Conservation (phyloP, 169 alveolate species). For the Ichthyophthirius multifiliis region DNA sequence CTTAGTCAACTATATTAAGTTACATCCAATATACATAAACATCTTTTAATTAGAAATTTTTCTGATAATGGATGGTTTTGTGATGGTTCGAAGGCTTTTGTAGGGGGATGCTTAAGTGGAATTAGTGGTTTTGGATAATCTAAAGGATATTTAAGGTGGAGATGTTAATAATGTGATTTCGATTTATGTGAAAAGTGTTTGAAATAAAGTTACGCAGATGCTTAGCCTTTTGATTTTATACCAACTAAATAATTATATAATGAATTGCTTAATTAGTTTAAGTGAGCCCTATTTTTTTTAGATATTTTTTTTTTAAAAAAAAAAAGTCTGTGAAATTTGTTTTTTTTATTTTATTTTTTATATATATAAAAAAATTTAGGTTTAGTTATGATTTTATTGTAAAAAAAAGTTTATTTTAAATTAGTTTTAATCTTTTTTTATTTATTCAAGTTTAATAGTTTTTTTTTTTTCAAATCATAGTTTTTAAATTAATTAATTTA, state of each 20-base stretch:
- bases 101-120: constrained; percentile 3
- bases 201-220: neutral
- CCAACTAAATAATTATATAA: neutral
- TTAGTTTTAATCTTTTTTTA: no score
- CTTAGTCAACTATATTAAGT: neutral
- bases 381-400: no score
- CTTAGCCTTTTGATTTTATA: neutral
- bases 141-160: neutral
- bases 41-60: neutral
- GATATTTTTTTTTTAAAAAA: no score
- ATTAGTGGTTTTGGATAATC: constrained; percentile 1
- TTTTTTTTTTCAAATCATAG: no score
- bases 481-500: no score
- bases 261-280: no score
- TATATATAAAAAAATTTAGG: no score
- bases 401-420: no score
- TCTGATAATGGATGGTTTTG: constrained; percentile 2
- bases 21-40: neutral
- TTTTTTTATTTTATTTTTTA: no score
- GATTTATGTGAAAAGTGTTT: constrained; percentile 6
- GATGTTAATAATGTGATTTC: neutral
- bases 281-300: no score
- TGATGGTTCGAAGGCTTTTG: neutral
- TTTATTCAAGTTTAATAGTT: no score
- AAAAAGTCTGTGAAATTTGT: no score